A percentile compares a stretch with the other conserved stretches of the same genome.
These are phyloP conservation scores for Trichopus zeylanicus DNA, from an alignment of 116 monocot species.

Conservation along the genomic window DNA sequence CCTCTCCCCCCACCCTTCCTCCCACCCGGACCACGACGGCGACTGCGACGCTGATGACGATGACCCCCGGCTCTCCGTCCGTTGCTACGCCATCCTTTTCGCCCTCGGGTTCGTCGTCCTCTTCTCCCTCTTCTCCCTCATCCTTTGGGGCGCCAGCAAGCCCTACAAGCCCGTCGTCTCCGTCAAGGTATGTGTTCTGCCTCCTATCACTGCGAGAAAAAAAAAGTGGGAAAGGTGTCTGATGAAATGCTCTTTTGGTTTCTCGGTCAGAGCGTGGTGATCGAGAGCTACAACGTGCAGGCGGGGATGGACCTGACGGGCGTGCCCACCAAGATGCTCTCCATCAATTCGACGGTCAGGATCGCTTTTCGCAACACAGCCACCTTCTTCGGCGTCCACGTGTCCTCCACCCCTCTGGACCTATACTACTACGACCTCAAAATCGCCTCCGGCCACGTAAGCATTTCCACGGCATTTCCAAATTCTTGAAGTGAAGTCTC, in stretches of 20 bases:
- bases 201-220: too few species aligned
- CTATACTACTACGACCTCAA: conserved; percentile 57
- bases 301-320: conserved; percentile 63
- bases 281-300: conserved; percentile 65
- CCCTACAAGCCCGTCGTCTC: conserved; percentile 48
- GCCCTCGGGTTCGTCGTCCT: conserved; percentile 46
- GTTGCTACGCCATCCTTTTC: conserved; percentile 55
- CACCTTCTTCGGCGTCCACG: conserved; percentile 86
- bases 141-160: conserved; percentile 84
- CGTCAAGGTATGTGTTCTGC: conserved; percentile 70
- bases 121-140: conserved; percentile 71
- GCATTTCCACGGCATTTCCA: not conserved
- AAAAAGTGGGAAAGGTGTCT: too few species aligned
- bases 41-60: conserved; percentile 22
- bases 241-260: not conserved
- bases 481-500: too few species aligned
- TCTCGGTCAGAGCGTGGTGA: conserved; percentile 43
- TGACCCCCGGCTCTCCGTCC: not conserved
- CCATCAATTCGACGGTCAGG: conserved; percentile 65
- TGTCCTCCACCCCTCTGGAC: conserved; percentile 47
- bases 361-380: conserved; percentile 60
- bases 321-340: conserved; percentile 76
- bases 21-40: not conserved
- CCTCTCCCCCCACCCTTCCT: not conserved
- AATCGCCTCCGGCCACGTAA: conserved; percentile 61